Percentiles rank a stretch among this genome's conserved stretches.
Evolutionary conservation across 306 rosid genomes (phyloP).

Genomic region (Prunus padus): DNA sequence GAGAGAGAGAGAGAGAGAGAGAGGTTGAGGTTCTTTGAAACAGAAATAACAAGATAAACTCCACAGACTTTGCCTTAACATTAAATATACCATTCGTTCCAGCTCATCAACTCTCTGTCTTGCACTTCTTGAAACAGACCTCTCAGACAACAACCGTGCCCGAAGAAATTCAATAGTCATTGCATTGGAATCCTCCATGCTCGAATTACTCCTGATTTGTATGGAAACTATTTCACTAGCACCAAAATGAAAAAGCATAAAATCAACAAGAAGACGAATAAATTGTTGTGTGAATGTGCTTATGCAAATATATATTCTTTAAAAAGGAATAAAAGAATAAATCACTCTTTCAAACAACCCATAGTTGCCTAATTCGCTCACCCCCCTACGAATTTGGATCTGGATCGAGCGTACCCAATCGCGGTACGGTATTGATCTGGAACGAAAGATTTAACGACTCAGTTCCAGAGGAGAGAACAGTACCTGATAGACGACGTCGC

Average conservation of each 20-base stretch:
- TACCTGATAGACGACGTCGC: no score
- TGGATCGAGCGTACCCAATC: no score
- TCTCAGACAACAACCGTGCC: constrained; percentile 82
- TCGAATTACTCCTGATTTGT: constrained; percentile 36
- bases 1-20: background rate
- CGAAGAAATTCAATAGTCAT: constrained; percentile 86
- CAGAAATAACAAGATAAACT: constrained; percentile 19
- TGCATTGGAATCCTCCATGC: constrained; percentile 66
- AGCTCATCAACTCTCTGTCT: constrained; percentile 83
- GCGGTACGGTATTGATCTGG: no score
- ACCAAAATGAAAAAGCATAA: constrained; percentile 1
- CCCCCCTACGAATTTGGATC: no score
- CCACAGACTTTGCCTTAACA: constrained; percentile 18
- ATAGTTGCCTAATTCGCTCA: no score
- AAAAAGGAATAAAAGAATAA: background rate
- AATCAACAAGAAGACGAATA: background rate
- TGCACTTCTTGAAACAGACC: constrained; percentile 84
- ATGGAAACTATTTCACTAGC: constrained; percentile 27
- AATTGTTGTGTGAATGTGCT: background rate
- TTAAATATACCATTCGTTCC: constrained; percentile 54
- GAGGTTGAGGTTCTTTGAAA: constrained; percentile 8
- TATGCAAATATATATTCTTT: background rate
- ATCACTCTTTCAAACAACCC: background rate
- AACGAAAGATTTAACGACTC: no score
- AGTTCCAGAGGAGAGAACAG: no score